Percentiles rank a stretch among this genome's conserved stretches.
These are phyloP conservation scores for Purpureocillium lavendulum DNA, from an alignment of 2,329 filamentous ascomycete genomes.

Conservation along the genomic window DNA sequence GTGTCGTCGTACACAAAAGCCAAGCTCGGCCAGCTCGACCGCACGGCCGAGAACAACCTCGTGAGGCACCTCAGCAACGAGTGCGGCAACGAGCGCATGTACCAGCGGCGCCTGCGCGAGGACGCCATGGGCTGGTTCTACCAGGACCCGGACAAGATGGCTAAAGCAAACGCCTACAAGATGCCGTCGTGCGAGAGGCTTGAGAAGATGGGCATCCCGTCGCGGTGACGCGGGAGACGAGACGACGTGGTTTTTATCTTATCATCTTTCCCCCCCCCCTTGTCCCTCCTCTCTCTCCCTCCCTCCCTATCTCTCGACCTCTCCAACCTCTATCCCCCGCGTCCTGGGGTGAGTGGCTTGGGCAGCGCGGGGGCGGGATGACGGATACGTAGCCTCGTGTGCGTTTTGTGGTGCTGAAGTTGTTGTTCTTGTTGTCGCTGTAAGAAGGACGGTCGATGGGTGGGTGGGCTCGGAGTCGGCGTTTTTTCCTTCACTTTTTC, in stretches of 20 bases:
- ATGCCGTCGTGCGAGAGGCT: constrained; percentile 47
- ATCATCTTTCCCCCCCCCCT: no score
- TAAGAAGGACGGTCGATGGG: background rate
- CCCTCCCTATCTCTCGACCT: no score
- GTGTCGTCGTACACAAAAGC: constrained; percentile 59
- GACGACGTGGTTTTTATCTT: no score
- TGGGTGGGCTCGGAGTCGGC: constrained; percentile 5
- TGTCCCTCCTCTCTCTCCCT: no score
- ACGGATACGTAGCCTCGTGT: no score
- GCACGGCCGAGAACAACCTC: constrained; percentile 65
- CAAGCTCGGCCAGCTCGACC: constrained; percentile 69
- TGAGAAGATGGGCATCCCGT: constrained; percentile 24
- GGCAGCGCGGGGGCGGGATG: no score
- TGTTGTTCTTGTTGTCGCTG: background rate
- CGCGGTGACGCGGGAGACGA: no score
- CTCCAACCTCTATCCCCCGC: no score
- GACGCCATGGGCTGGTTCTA: constrained; percentile 85
- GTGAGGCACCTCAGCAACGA: constrained; percentile 57
- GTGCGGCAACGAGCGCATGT: constrained; percentile 66
- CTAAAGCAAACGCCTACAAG: constrained; percentile 49
- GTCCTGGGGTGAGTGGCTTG: no score
- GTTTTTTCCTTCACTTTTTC: constrained; percentile 1
- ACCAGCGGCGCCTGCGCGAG: constrained; percentile 60
- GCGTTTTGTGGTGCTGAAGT: no score
- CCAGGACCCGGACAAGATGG: constrained; percentile 71